Evolutionary conservation across 1,139 yeast species (phyloP).

Genomic region (Spencermartinsiella ligniputridi): DNA sequence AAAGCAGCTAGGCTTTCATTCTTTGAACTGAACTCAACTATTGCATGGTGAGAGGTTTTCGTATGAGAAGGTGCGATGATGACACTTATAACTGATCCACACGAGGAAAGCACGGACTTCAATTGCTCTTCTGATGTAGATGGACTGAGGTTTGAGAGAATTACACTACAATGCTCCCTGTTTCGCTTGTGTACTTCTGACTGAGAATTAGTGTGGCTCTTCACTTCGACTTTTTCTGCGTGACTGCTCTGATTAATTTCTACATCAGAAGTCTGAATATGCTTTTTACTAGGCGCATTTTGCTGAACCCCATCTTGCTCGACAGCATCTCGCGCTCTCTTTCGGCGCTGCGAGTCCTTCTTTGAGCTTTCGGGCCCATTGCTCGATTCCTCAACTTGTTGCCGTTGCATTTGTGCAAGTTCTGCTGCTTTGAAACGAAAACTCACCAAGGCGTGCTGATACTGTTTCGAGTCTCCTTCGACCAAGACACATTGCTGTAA

Average conservation of each 20-base stretch:
- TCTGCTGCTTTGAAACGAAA: not conserved
- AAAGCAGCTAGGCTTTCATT: conserved; percentile 55
- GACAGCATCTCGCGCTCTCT: not conserved
- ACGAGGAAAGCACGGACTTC: conserved; percentile 39
- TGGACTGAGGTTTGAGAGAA: conserved; percentile 41
- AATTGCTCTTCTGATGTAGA: conserved; percentile 37
- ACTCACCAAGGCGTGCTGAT: not conserved
- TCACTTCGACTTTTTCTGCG: not conserved
- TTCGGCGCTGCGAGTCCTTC: not conserved
- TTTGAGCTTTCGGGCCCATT: not conserved
- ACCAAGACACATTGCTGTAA: not conserved
- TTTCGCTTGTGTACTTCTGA: conserved; percentile 35
- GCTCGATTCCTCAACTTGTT: not conserved
- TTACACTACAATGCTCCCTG: conserved; percentile 53
- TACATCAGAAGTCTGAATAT: not conserved
- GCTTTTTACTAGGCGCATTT: conserved; percentile 4
- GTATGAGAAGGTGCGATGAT: conserved; percentile 18
- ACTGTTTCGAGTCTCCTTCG: not conserved
- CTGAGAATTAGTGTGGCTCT: not conserved
- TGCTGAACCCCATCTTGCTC: too few species aligned
- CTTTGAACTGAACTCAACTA: conserved; percentile 50
- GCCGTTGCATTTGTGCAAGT: not conserved
- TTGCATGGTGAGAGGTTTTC: conserved; percentile 14
- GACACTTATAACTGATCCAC: conserved; percentile 54
- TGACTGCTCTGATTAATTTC: not conserved